phyloP scores from a whole-genome alignment of 2,329 filamentous ascomycete genomes.

The Ascochyta clinopodiicola region DNA sequence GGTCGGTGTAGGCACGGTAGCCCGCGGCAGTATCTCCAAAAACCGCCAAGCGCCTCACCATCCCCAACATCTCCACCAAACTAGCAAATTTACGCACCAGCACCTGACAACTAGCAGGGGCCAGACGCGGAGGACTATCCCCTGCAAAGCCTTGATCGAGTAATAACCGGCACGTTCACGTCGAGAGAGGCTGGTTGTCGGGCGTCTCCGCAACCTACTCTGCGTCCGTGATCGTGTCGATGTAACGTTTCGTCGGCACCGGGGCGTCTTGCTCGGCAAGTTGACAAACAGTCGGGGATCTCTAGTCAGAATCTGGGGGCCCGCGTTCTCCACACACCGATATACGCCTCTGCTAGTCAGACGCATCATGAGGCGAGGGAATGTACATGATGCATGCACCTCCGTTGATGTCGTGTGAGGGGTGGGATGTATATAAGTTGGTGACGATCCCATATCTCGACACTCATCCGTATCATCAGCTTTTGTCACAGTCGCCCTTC shows the following conservation, averaged over 20 bases:
- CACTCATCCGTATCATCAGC: slow-evolving; percentile 3
- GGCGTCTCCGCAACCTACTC: slow-evolving; percentile 7
- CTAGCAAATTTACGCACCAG: slow-evolving; percentile 21
- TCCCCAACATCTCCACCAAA: slow-evolving; percentile 20
- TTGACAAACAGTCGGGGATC: slow-evolving; percentile 14
- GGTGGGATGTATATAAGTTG: slow-evolving; percentile 10
- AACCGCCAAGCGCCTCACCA: slow-evolving; percentile 4
- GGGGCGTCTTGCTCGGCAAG: slow-evolving; percentile 7
- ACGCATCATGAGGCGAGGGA: background rate
- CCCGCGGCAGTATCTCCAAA: slow-evolving; percentile 6
- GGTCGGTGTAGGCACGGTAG: slow-evolving; percentile 1
- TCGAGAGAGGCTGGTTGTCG: slow-evolving; percentile 3
- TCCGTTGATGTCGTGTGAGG: background rate
- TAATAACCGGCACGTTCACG: slow-evolving; percentile 10
- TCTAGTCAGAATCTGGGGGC: slow-evolving; percentile 19
- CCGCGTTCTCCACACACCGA: slow-evolving; percentile 16
- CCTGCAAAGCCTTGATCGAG: slow-evolving; percentile 4
- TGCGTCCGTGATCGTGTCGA: slow-evolving; percentile 3
- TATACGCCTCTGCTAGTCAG: slow-evolving; percentile 8
- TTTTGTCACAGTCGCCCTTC: background rate
- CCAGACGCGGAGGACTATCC: slow-evolving; percentile 1
- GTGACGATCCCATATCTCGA: slow-evolving; percentile 7
- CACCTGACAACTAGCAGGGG: slow-evolving; percentile 11
- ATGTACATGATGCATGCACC: background rate
- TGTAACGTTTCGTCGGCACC: slow-evolving; percentile 8